Conservation (phyloP, 169 alveolate species). For the Plasmodium relictum region DNA sequence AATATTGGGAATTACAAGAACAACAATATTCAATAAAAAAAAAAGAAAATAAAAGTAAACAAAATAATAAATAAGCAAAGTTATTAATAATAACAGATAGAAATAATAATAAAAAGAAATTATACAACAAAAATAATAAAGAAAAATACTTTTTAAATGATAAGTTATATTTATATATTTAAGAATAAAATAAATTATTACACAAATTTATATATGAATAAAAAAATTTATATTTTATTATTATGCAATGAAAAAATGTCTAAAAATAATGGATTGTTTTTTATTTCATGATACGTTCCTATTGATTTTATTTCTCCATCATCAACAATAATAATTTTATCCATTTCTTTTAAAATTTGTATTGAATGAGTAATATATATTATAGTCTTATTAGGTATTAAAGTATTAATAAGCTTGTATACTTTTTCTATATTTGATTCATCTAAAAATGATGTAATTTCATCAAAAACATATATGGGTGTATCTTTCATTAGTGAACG, state of each 20-base stretch:
- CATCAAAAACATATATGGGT: constrained; percentile 62
- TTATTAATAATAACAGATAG: no score
- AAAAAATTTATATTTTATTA: no score
- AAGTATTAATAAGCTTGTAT: constrained; percentile 29
- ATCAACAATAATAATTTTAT: constrained; percentile 52
- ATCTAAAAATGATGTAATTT: constrained; percentile 63
- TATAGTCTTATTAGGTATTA: constrained; percentile 61
- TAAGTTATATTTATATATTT: no score
- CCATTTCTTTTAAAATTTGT: constrained; percentile 33
- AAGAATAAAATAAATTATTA: no score
- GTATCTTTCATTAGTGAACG: constrained; percentile 64
- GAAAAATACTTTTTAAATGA: no score
- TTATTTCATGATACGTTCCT: constrained; percentile 44
- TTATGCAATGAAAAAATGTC: constrained; percentile 27
- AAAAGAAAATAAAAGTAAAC: no score
- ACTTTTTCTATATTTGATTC: constrained; percentile 51
- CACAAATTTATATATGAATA: neutral
- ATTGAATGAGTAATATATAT: constrained; percentile 54
- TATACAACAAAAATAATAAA: no score
- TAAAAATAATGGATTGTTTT: constrained; percentile 21
- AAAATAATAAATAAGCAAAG: no score
- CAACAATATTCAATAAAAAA: no score
- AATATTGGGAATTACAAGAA: no score
- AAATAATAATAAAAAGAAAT: no score
- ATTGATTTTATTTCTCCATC: constrained; percentile 40